Evolutionary conservation across 108 stramenopile species (phyloP), one percentile per base, ranked within the genome.

Genomic region (Cylindrotheca closterium): DNA sequence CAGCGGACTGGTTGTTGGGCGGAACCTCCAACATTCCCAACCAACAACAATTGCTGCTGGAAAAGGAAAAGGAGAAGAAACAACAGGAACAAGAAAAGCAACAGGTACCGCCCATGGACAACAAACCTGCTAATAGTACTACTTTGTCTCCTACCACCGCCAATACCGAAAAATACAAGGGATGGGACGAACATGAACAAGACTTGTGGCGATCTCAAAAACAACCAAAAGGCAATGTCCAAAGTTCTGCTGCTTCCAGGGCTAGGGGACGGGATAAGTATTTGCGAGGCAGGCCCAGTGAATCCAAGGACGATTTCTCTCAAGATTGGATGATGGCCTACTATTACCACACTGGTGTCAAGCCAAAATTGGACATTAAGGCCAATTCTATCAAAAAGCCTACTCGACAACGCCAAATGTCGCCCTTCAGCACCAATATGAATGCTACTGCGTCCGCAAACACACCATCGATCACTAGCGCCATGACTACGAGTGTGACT

Each of bases 181-280:
- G 64, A 19, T 78, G 77, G 77, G 70, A 70, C 22, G 27, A 66
- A 8, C 65, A 71, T 33, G 77, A 78, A 34, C 70, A 78, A 37
- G 5, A 37, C 1, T 33, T 78, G 53, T 78, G 77, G 77, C 60
- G 55, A 48, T 30, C 58, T 17, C 51, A 23, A 26, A 31, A 51
- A 33, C 30, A 45, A 19, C 22, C 30, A n/a, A 12, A 47, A 22
- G 21, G n/a, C 17, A 18, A 31, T n/a, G 23, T 22, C 22, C 12
- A 22, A 30, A 18, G 32, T 50, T 51, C 59, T 26, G 23, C 57
- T 25, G n/a, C 4, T 31, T 12, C 22, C 12, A 17, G 51, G 15
- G 12, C 23, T 19, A 52, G 51, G 12, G 19, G 17, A n/a, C 18
- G 29, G 23, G 17, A 29, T 28, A 18, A 7, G 7, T 24, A 29